Conservation (phyloP, 2,329 filamentous ascomycete species). For the Fusarium domesticum region DNA sequence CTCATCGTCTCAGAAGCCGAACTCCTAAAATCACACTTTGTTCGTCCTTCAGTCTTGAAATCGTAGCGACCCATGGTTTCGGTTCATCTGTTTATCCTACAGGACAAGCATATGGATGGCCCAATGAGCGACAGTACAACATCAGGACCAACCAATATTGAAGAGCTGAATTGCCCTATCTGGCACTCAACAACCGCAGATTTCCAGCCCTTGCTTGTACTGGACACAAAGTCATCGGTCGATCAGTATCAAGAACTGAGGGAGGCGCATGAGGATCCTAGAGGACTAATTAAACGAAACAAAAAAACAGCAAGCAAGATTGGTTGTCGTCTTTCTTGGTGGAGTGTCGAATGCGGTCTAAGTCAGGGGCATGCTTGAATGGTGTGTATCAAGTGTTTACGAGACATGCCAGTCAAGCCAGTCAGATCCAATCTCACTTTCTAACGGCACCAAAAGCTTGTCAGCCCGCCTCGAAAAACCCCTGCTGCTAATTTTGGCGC, state of each 20-base stretch:
- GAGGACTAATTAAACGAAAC: slow-evolving; percentile 23
- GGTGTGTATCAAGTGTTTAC: background rate
- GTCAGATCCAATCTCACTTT: background rate
- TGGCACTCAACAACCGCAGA: too few species aligned
- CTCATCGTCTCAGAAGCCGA: too few species aligned
- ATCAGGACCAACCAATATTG: too few species aligned
- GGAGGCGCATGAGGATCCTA: slow-evolving; percentile 1
- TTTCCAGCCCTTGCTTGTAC: too few species aligned
- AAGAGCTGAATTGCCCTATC: too few species aligned
- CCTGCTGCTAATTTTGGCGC: background rate
- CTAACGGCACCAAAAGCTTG: background rate
- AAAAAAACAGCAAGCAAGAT: slow-evolving; percentile 14
- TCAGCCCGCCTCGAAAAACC: background rate
- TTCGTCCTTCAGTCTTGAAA: too few species aligned
- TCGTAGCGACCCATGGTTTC: too few species aligned
- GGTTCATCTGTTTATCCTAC: too few species aligned
- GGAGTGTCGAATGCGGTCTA: slow-evolving; percentile 5
- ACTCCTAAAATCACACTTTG: too few species aligned
- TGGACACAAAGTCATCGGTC: slow-evolving; percentile 12
- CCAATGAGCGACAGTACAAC: too few species aligned
- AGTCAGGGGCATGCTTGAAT: slow-evolving; percentile 13
- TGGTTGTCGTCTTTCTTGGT: slow-evolving; percentile 13
- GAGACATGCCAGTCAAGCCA: background rate
- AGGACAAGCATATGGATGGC: too few species aligned
- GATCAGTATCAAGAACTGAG: slow-evolving; percentile 13